These are phyloP conservation scores for Fusarium coicis DNA, from an alignment of 2,329 filamentous ascomycete genomes.

Conservation along the genomic window DNA sequence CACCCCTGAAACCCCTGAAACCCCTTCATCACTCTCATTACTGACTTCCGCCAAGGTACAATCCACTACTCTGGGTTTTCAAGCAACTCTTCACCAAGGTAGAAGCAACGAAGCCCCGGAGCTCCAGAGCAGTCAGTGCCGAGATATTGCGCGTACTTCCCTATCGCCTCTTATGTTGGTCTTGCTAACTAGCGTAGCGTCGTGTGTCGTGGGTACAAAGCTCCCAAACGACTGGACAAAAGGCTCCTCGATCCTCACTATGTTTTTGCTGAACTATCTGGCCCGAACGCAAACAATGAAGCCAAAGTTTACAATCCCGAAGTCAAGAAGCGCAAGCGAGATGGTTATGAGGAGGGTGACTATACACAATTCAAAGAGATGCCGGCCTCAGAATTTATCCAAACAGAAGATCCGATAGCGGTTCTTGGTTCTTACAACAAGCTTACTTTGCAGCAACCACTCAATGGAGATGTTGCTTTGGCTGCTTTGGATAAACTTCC, in stretches of 20 bases:
- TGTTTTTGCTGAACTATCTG: constrained; percentile 85
- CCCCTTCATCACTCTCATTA: too few species aligned
- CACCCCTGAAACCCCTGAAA: too few species aligned
- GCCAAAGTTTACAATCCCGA: constrained; percentile 98
- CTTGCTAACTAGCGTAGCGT: too few species aligned
- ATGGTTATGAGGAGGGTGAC: constrained; percentile 97
- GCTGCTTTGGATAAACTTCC: constrained; percentile 86
- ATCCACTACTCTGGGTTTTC: too few species aligned
- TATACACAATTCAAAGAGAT: constrained; percentile 92
- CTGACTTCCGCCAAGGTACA: too few species aligned
- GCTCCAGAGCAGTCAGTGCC: too few species aligned
- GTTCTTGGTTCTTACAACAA: constrained; percentile 89
- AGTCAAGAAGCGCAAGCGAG: constrained; percentile 95
- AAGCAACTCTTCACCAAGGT: too few species aligned
- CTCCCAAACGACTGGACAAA: neutral
- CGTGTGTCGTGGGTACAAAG: neutral
- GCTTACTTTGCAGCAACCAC: constrained; percentile 82
- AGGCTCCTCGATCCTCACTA: constrained; percentile 72
- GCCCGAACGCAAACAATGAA: constrained; percentile 88
- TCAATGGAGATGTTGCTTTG: constrained; percentile 85
- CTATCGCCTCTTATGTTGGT: too few species aligned
- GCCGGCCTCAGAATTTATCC: constrained; percentile 90
- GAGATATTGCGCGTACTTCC: too few species aligned
- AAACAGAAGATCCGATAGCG: constrained; percentile 91
- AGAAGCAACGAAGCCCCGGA: too few species aligned